phyloP scores from a whole-genome alignment of 179 eudicot species.

The Spinacia oleracea region DNA sequence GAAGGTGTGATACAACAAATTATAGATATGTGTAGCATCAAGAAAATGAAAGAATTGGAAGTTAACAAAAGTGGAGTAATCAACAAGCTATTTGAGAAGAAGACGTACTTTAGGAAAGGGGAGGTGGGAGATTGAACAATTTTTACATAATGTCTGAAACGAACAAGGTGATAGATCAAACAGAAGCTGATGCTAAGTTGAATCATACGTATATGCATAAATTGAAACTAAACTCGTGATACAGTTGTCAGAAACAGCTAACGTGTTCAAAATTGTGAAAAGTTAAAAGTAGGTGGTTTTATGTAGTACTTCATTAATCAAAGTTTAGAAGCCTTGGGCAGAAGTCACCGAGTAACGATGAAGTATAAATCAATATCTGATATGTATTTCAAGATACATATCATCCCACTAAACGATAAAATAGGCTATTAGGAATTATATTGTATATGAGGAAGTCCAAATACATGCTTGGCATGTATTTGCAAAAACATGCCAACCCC shows the following conservation, averaged over 20 bases:
- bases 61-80: conserved; percentile 23
- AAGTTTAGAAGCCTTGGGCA: background rate
- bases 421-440: too few species aligned
- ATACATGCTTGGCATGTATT: too few species aligned
- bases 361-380: too few species aligned
- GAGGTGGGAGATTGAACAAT: conserved; percentile 23
- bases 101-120: conserved; percentile 22
- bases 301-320: background rate
- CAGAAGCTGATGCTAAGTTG: background rate
- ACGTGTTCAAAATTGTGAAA: background rate
- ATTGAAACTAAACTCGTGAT: background rate
- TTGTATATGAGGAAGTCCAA: too few species aligned
- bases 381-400: too few species aligned
- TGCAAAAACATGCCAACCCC: too few species aligned
- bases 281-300: background rate
- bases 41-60: conserved; percentile 26
- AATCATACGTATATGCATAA: background rate
- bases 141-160: too few species aligned
- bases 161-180: background rate
- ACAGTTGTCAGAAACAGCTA: background rate
- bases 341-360: background rate
- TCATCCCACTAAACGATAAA: too few species aligned
- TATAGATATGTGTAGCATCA: conserved; percentile 27
- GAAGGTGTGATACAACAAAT: conserved; percentile 21
- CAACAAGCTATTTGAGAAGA: conserved; percentile 25